Conservation (phyloP, 495 filamentous ascomycete species). For the Penicillium riverlandense region DNA sequence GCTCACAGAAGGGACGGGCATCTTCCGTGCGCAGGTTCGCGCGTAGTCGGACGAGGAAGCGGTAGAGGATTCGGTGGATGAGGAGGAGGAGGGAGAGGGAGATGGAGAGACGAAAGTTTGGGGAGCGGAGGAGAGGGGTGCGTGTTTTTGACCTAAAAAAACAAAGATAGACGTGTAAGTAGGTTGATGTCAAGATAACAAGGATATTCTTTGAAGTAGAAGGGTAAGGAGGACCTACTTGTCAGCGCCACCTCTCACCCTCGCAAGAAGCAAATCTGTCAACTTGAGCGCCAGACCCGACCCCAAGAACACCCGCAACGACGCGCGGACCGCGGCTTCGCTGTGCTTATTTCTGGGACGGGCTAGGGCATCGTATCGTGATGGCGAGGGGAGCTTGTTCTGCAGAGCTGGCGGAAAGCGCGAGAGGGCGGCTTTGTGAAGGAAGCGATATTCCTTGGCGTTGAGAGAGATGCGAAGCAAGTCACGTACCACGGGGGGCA, state of each 20-base stretch:
- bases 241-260: slow-evolving; percentile 31
- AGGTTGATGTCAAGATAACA: neutral
- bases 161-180: neutral
- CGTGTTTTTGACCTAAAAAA: slow-evolving; percentile 30
- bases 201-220: neutral
- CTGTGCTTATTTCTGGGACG: slow-evolving; percentile 62
- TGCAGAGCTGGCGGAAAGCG: slow-evolving; percentile 49
- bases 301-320: slow-evolving; percentile 67
- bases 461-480: slow-evolving; percentile 77
- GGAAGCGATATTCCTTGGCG: slow-evolving; percentile 72
- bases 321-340: slow-evolving; percentile 67
- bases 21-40: slow-evolving; percentile 66
- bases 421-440: slow-evolving; percentile 72
- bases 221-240: slow-evolving; percentile 15
- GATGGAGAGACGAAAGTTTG: slow-evolving; percentile 69
- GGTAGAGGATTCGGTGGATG: slow-evolving; percentile 80
- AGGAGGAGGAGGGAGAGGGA: slow-evolving; percentile 79
- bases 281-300: slow-evolving; percentile 64
- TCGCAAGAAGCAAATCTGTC: slow-evolving; percentile 49
- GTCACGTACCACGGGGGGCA: slow-evolving; percentile 48
- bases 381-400: slow-evolving; percentile 52
- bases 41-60: slow-evolving; percentile 79
- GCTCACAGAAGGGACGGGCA: slow-evolving; percentile 66
- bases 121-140: slow-evolving; percentile 54
- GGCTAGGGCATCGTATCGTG: slow-evolving; percentile 43